Conservation (phyloP, 805 yeast genomes). For the Cyberlindnera lachancei region DNA sequence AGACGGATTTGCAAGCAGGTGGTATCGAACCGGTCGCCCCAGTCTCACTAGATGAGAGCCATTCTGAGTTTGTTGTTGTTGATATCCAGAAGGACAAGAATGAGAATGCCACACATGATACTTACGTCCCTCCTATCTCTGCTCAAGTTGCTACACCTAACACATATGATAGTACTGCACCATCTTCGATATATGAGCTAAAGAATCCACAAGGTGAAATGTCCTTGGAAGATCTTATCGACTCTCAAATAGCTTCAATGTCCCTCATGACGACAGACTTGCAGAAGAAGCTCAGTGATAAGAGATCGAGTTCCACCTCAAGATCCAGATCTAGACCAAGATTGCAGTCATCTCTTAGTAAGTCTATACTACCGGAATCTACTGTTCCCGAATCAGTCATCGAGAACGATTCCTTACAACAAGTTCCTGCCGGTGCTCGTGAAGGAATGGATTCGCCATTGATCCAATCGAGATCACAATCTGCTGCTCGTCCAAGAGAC, state of each 20-base stretch:
- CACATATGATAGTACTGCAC: neutral
- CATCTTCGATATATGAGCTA: constrained; percentile 15
- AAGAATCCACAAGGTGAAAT: constrained; percentile 13
- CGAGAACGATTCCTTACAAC: constrained; percentile 30
- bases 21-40: neutral
- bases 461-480: constrained; percentile 23
- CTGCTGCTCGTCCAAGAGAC: constrained; percentile 8
- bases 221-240: constrained; percentile 23
- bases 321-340: constrained; percentile 15
- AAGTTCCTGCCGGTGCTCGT: constrained; percentile 39
- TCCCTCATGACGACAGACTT: constrained; percentile 16
- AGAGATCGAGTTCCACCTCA: constrained; percentile 9
- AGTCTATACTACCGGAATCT: constrained; percentile 5
- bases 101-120: no score
- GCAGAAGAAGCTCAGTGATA: constrained; percentile 11
- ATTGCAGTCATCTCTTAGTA: constrained; percentile 4
- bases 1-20: neutral
- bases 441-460: constrained; percentile 33
- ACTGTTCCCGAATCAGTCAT: constrained; percentile 27
- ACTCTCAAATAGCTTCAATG: constrained; percentile 24
- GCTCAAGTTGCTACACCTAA: neutral
- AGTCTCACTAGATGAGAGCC: constrained; percentile 11
- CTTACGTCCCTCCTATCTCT: neutral
- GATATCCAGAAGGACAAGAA: constrained; percentile 11
- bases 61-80: constrained; percentile 19